Percentiles rank a stretch among this genome's conserved stretches.
Conservation (phyloP, 2,329 filamentous ascomycete species). For the Gremmenia infestans region DNA sequence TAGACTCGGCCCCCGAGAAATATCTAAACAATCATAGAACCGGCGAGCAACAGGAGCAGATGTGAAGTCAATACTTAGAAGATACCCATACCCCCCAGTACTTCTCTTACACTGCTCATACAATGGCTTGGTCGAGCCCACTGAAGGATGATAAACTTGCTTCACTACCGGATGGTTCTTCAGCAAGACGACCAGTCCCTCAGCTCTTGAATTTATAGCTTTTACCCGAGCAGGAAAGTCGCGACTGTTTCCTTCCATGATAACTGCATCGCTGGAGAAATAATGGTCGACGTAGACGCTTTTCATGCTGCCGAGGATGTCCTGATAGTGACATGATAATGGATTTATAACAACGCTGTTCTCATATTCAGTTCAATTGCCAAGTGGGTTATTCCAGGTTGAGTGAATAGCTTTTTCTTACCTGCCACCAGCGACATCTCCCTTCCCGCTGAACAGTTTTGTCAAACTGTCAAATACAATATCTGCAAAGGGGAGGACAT, state of each 20-base stretch:
- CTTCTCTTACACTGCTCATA: slow-evolving; percentile 21
- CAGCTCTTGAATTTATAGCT: slow-evolving; percentile 75
- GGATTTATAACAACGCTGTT: not conserved
- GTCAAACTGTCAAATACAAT: slow-evolving; percentile 87
- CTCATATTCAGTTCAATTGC: not conserved
- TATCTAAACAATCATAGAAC: slow-evolving; percentile 31
- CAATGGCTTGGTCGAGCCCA: not conserved
- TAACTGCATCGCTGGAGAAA: slow-evolving; percentile 4
- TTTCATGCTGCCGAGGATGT: not conserved
- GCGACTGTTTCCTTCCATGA: slow-evolving; percentile 60
- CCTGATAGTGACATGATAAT: not conserved
- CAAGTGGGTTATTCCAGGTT: not conserved
- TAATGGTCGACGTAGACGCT: not conserved
- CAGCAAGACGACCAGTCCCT: slow-evolving; percentile 69
- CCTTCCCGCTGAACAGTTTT: slow-evolving; percentile 92
- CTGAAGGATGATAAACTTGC: slow-evolving; percentile 5
- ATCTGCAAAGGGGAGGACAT: slow-evolving; percentile 80
- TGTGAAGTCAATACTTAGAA: slow-evolving; percentile 26
- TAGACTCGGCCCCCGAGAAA: slow-evolving; percentile 30
- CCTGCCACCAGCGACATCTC: slow-evolving; percentile 92
- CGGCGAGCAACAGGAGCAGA: slow-evolving; percentile 15
- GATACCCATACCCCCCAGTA: slow-evolving; percentile 24
- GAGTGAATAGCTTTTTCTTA: not conserved
- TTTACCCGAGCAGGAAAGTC: slow-evolving; percentile 77
- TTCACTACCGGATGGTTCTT: slow-evolving; percentile 29